Base-by-base conservation (phyloP, 2,329 filamentous ascomycete species). In the Ophiostoma sp. region DNA sequence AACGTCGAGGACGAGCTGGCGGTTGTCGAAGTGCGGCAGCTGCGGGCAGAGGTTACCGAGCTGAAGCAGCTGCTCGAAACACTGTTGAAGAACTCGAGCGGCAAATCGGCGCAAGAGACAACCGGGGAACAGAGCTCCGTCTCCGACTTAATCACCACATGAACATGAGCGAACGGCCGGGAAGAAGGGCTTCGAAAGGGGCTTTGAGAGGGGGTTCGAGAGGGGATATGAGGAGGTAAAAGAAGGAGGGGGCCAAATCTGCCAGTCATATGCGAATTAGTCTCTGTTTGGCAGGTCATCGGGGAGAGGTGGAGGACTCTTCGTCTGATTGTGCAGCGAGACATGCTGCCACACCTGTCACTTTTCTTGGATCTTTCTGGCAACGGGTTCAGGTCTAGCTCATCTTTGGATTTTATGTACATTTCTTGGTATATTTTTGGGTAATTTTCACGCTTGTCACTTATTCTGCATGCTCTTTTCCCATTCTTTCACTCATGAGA, bases 1-100 rank as follows among this genome's bases (percentile, higher is more conserved):
- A 94, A 98, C 80, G 88, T 98, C 4, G 92, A 94, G 78, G 88
- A 91, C 42, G 94, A 98, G 75, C 88, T 87, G 12, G 90, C 92
- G 0, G 89, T 93, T n/a, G 75, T 92, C 31, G 94, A 97, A 80
- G 84, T 91, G 36, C 83, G 83, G 77, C 86, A 87, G 79, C 82
- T 92, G 76, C 86, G 86, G 71, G 82, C 81, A 8, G 90, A 92
- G 78, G 83, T 91, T 9, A 84, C 86, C 15, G 84, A 88, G 77
- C 80, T 92, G 75, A 90, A 87, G 80, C 77, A 79, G 3, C 78
- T 89, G 79, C 74, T 90, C 22, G 71, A 70, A 19, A 71, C 73
- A 3, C 70, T 77, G 5, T 55, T 63, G 39, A 69, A 69, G 69
- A 57, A 73, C 4, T 45, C 72, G 31, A 48, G 28, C 50, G 63